phyloP scores from a whole-genome alignment of 208 protist species.

The Acanthamoeba culbertsoni region DNA sequence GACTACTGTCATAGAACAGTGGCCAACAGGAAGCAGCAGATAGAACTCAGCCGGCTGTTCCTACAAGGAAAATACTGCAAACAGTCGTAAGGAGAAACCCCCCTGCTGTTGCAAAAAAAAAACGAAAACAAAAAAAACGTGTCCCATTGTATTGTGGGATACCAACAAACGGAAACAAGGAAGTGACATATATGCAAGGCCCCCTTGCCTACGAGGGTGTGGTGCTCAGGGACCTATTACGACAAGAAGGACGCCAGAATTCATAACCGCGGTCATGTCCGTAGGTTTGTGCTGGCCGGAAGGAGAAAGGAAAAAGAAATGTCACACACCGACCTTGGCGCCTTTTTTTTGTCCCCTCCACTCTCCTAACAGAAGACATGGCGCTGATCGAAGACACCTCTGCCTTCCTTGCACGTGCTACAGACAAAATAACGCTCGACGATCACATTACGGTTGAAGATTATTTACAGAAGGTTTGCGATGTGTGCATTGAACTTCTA shows the following conservation, averaged over 20 bases:
- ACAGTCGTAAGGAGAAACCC: not conserved
- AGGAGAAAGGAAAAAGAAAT: no score
- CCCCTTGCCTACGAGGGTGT: no score
- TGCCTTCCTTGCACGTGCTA: not conserved
- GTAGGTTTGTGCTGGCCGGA: no score
- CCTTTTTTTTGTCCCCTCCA: no score
- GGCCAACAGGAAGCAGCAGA: constrained; percentile 65
- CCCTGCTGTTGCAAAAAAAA: not conserved
- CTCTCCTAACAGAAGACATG: not conserved
- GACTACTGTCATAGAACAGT: constrained; percentile 58
- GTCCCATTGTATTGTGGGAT: no score
- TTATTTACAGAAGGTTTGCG: not conserved
- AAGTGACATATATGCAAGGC: no score
- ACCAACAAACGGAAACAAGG: no score
- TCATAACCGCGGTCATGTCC: no score
- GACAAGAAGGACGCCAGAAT: no score
- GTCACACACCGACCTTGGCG: no score
- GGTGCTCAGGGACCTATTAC: no score
- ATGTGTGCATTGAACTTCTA: not conserved
- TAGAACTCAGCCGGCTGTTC: constrained; percentile 60
- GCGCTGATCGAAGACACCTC: not conserved
- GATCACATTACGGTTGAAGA: not conserved
- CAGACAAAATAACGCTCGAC: not conserved
- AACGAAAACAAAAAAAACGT: no score
- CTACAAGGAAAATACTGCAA: constrained; percentile 72